phyloP scores from a whole-genome alignment of 2,329 filamentous ascomycete genomes.

The Trichoderma gracile region DNA sequence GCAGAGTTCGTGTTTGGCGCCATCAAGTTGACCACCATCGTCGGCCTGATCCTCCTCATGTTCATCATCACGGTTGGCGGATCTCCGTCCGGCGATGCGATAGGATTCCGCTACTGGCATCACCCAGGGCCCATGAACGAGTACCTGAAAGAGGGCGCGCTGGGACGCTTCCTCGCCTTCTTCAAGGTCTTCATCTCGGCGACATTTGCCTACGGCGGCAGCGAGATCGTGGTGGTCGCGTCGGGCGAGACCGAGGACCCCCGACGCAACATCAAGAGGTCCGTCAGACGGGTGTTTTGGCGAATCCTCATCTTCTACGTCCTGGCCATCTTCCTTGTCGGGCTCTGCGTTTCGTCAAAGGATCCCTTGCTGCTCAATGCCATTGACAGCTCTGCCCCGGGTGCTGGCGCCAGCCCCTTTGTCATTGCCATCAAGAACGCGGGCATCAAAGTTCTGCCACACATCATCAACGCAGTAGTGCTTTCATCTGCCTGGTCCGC shows the following conservation, averaged over 20 bases:
- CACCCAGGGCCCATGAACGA: constrained; percentile 47
- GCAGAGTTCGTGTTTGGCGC: constrained; percentile 53
- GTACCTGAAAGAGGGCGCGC: constrained; percentile 41
- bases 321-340: constrained; percentile 42
- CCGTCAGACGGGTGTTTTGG: constrained; percentile 39
- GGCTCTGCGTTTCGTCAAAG: constrained; percentile 41
- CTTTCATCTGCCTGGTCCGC: constrained; percentile 60
- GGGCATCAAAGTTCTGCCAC: constrained; percentile 48
- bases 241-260: constrained; percentile 42
- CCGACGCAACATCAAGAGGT: constrained; percentile 40
- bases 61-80: constrained; percentile 52
- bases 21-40: constrained; percentile 51
- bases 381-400: constrained; percentile 44
- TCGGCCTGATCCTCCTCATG: constrained; percentile 52
- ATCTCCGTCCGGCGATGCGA: constrained; percentile 44
- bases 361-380: constrained; percentile 49
- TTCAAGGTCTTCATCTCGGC: constrained; percentile 50
- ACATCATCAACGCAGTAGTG: constrained; percentile 60
- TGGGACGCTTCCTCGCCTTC: constrained; percentile 47
- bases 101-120: constrained; percentile 50
- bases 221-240: constrained; percentile 42
- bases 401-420: constrained; percentile 53
- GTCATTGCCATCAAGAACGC: constrained; percentile 56
- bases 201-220: constrained; percentile 51
- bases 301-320: constrained; percentile 42